Percentiles rank a stretch among this genome's conserved stretches.
Evolutionary conservation across 306 rosid species (phyloP).

Genomic region (Medicago lupulina): DNA sequence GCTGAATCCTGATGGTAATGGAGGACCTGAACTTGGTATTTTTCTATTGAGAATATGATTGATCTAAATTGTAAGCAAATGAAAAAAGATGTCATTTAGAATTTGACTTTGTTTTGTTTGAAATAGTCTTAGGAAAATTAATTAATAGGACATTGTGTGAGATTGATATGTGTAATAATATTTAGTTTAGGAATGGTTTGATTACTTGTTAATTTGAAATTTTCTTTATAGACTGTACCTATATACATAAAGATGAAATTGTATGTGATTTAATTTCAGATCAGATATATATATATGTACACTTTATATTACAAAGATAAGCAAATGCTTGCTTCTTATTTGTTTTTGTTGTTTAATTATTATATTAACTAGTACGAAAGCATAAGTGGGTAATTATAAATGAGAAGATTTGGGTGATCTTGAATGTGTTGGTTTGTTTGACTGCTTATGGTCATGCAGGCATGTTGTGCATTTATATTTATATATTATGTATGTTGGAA

Average conservation of each 20-base stretch:
- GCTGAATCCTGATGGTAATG: slow-evolving; percentile 93
- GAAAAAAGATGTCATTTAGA: not conserved
- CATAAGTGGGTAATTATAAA: not conserved
- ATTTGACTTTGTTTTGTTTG: slow-evolving; percentile 31
- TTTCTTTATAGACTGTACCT: not conserved
- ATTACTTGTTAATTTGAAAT: not conserved
- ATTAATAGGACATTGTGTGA: slow-evolving; percentile 20
- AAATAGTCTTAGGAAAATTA: slow-evolving; percentile 30
- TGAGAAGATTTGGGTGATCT: slow-evolving; percentile 3
- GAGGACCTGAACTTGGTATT: slow-evolving; percentile 92
- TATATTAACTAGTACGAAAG: not conserved
- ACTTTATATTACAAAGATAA: not conserved
- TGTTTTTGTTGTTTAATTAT: too few species aligned
- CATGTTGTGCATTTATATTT: slow-evolving; percentile 12
- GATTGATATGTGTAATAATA: slow-evolving; percentile 26
- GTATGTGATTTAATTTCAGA: not conserved
- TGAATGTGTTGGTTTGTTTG: not conserved
- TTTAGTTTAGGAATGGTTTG: not conserved
- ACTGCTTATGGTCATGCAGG: slow-evolving; percentile 23
- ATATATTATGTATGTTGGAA: too few species aligned
- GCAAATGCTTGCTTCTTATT: not conserved
- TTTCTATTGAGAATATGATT: slow-evolving; percentile 74
- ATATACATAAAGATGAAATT: slow-evolving; percentile 14
- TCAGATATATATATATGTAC: not conserved
- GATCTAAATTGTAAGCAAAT: not conserved